A percentile compares a stretch with the other conserved stretches of the same genome.
These are phyloP conservation scores for Galerina marginata DNA, from an alignment of 768 basidiomycete species.

Conservation along the genomic window DNA sequence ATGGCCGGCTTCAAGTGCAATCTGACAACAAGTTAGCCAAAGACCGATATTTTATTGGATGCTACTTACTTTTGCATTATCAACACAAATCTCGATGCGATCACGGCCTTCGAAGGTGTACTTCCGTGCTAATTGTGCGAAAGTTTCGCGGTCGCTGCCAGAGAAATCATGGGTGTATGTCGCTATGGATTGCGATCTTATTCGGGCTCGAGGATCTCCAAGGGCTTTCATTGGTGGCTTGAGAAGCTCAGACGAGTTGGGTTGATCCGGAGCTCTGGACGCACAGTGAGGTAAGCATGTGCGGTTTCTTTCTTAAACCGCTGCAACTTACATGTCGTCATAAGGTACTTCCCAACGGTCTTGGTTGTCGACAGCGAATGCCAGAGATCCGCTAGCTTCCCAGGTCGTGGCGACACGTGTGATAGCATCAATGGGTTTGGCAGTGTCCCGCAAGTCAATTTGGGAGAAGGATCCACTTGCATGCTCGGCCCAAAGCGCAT, in stretches of 20 bases:
- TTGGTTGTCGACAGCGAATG: slow-evolving; percentile 67
- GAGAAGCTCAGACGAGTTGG: slow-evolving; percentile 34
- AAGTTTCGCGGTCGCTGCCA: slow-evolving; percentile 49
- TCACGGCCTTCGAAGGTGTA: slow-evolving; percentile 61
- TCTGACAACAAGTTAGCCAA: slow-evolving; percentile 35
- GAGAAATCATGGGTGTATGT: slow-evolving; percentile 45
- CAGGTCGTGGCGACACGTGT: slow-evolving; percentile 69
- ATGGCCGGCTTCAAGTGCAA: slow-evolving; percentile 64
- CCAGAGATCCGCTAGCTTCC: slow-evolving; percentile 66
- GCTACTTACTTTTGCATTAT: slow-evolving; percentile 61
- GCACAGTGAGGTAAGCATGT: not conserved
- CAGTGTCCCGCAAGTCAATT: slow-evolving; percentile 70
- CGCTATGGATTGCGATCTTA: slow-evolving; percentile 63
- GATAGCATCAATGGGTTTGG: slow-evolving; percentile 70
- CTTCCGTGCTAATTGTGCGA: slow-evolving; percentile 64
- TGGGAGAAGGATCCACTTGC: slow-evolving; percentile 80
- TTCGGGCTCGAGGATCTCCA: slow-evolving; percentile 59
- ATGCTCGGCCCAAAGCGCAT: slow-evolving; percentile 77
- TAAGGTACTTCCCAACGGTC: slow-evolving; percentile 71
- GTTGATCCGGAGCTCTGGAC: slow-evolving; percentile 43
- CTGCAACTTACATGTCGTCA: slow-evolving; percentile 69
- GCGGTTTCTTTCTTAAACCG: too few relatives aligned
- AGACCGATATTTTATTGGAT: not conserved
- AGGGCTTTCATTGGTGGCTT: slow-evolving; percentile 55
- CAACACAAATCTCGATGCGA: slow-evolving; percentile 52